Conservation (phyloP, 2,329 filamentous ascomycete genomes). For the Phialemoniopsis sp. region DNA sequence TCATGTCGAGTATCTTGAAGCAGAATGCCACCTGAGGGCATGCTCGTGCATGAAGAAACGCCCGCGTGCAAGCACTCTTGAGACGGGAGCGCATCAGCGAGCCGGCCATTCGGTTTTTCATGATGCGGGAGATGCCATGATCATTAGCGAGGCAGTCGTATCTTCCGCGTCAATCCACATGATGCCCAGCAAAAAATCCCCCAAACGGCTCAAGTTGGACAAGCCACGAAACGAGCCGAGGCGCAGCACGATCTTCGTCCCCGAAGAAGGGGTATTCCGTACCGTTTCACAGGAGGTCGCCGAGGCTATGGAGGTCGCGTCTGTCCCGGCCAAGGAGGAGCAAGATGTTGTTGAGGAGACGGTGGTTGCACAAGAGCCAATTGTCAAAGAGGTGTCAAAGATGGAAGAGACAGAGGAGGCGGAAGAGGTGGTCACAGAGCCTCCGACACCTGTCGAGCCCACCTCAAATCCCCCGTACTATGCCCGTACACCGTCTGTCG, state of each 20-base stretch:
- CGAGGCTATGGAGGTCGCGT: conserved; percentile 30
- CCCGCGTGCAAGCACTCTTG: conserved; percentile 20
- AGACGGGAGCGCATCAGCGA: conserved; percentile 25
- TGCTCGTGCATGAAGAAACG: conserved; percentile 54
- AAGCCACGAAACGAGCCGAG: conserved; percentile 28
- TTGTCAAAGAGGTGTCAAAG: too few relatives aligned
- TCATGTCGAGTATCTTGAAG: conserved; percentile 70
- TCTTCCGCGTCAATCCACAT: conserved; percentile 1
- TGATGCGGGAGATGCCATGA: conserved; percentile 36
- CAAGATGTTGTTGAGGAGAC: conserved; percentile 11
- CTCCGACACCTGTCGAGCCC: conserved; percentile 24
- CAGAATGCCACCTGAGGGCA: conserved; percentile 67
- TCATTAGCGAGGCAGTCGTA: conserved; percentile 27
- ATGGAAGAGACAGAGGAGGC: conserved; percentile 1
- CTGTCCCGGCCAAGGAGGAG: conserved; percentile 15
- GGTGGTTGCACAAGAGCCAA: conserved; percentile 6
- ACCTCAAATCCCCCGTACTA: conserved; percentile 34
- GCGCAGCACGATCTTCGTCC: conserved; percentile 53
- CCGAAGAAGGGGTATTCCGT: conserved; percentile 59
- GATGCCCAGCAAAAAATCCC: conserved; percentile 17
- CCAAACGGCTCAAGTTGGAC: conserved; percentile 27
- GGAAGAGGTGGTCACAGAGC: conserved; percentile 16
- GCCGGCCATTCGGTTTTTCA: conserved; percentile 29
- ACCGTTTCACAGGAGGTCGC: conserved; percentile 53
- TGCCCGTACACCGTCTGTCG: conserved; percentile 57